phyloP scores from a whole-genome alignment of 257 asterid species.

The Solanum sparsipilum region DNA sequence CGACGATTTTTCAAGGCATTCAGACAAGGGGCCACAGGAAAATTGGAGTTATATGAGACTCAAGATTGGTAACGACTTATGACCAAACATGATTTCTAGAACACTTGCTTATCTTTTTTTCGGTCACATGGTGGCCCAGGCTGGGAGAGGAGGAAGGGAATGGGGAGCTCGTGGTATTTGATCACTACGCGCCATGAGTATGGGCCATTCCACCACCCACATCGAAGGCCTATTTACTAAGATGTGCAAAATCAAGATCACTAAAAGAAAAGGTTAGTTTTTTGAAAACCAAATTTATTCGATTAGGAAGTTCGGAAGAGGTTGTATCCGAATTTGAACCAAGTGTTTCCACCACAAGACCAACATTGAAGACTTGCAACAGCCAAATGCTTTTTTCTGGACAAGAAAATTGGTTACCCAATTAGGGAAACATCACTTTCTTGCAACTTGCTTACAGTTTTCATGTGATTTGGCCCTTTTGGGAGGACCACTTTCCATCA shows the following conservation, averaged over 20 bases:
- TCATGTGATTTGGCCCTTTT: slow-evolving; percentile 16
- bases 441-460: slow-evolving; percentile 4
- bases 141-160: background rate
- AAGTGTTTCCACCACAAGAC: background rate
- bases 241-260: background rate
- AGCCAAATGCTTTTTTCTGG: background rate
- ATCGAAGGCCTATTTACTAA: background rate
- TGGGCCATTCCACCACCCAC: background rate
- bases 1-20: background rate
- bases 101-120: background rate
- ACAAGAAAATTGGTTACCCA: background rate
- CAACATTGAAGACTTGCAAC: background rate
- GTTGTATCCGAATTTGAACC: background rate
- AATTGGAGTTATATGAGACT: background rate
- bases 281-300: background rate
- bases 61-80: background rate
- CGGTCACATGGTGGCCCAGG: background rate
- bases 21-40: background rate
- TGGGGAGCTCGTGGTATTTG: background rate
- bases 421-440: slow-evolving; percentile 5
- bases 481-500: slow-evolving; percentile 13
- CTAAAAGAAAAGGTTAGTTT: background rate
- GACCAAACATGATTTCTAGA: background rate
- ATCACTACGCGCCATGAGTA: background rate
- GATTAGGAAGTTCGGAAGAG: background rate